Percentiles rank a stretch among this genome's conserved stretches.
Evolutionary conservation across 306 rosid genomes (phyloP).

Genomic region (Vicia villosa): DNA sequence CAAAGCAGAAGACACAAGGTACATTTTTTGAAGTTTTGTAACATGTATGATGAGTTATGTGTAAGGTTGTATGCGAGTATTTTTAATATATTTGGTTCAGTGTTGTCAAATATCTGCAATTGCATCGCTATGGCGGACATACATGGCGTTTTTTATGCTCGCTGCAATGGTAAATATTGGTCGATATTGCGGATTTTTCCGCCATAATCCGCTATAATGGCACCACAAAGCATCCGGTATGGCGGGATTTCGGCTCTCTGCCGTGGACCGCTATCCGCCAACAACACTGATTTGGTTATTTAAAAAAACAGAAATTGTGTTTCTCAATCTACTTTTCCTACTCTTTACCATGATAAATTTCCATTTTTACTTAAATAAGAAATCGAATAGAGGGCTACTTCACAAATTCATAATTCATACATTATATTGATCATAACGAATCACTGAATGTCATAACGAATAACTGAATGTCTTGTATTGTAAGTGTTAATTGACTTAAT

Average conservation of each 20-base stretch:
- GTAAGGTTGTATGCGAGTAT: background rate
- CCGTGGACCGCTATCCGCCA: too few species aligned
- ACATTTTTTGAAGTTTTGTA: slow-evolving; percentile 26
- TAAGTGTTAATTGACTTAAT: slow-evolving; percentile 16
- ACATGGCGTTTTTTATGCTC: too few species aligned
- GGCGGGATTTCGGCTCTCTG: too few species aligned
- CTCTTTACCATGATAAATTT: background rate
- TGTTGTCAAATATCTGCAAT: too few species aligned
- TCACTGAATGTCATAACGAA: background rate
- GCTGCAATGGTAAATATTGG: too few species aligned
- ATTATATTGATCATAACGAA: slow-evolving; percentile 12
- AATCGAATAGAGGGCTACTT: slow-evolving; percentile 11
- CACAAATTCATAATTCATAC: background rate
- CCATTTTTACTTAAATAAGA: background rate
- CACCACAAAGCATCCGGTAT: too few species aligned
- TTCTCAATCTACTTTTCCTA: slow-evolving; percentile 21
- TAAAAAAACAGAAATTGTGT: background rate
- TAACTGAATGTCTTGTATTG: slow-evolving; percentile 1
- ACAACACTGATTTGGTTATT: too few species aligned
- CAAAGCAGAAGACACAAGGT: slow-evolving; percentile 57
- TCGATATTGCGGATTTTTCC: too few species aligned
- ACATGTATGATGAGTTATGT: slow-evolving; percentile 22
- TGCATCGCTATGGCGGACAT: too few species aligned
- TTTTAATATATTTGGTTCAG: background rate
- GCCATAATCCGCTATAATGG: too few species aligned